phyloP scores from a whole-genome alignment of 768 basidiomycete genomes.

The Lactarius hatsudake region DNA sequence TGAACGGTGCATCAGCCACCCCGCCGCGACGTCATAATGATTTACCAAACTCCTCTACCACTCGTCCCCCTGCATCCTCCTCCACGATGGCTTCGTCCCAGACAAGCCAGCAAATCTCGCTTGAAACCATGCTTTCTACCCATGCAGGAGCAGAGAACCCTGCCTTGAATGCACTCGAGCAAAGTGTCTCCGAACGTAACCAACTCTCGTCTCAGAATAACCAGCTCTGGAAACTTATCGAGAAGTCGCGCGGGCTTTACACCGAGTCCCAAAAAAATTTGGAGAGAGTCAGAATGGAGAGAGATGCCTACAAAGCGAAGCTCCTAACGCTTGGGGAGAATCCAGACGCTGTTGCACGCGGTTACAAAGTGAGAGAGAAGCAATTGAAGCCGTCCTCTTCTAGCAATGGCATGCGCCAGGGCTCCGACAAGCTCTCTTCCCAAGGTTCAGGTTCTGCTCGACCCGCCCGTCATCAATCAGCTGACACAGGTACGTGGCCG shows the following conservation, averaged over 20 bases:
- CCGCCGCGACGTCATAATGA: constrained; percentile 25
- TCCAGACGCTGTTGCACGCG: constrained; percentile 40
- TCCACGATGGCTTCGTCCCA: constrained; percentile 33
- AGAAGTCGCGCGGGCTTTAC: constrained; percentile 85
- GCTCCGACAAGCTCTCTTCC: constrained; percentile 20
- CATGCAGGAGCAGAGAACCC: constrained; percentile 56
- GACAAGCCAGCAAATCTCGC: constrained; percentile 35
- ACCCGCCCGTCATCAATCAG: constrained; percentile 32
- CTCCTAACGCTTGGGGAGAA: constrained; percentile 42
- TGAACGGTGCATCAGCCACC: constrained; percentile 19
- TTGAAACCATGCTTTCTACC: constrained; percentile 53
- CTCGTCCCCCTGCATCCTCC: constrained; percentile 31
- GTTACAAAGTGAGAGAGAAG: constrained; percentile 34
- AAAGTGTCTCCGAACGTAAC: constrained; percentile 78
- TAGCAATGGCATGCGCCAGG: constrained; percentile 32
- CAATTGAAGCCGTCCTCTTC: constrained; percentile 34
- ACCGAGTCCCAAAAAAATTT: constrained; percentile 79
- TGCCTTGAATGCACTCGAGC: constrained; percentile 61
- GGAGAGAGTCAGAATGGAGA: constrained; percentile 77
- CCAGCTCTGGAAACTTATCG: constrained; percentile 93
- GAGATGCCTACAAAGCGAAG: constrained; percentile 56
- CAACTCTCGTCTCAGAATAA: constrained; percentile 76
- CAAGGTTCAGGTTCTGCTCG: constrained; percentile 25
- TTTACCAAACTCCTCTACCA: constrained; percentile 13
- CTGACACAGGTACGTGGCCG: constrained; percentile 35